Evolutionary conservation across 78 protist genomes (phyloP), one percentile per base, ranked within the genome.

Genomic region (Dictyostelium firmibasis): DNA sequence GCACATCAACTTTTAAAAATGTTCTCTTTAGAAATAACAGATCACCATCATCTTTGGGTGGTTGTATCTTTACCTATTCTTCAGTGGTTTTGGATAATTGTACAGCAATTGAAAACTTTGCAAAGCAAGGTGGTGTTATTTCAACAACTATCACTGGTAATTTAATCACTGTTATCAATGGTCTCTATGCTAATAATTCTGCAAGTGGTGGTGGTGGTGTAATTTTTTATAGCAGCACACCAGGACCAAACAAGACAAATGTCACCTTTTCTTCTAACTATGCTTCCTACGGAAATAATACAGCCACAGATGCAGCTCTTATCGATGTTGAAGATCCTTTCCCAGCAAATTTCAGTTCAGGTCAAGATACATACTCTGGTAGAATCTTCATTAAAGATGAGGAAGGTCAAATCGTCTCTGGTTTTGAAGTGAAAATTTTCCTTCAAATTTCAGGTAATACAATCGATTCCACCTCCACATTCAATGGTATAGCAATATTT

Each of bases 171-270:
- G 33, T 72, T 16, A 7, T 33, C 18, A 44, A 44, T 16, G 79
- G 79, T 72, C 0, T 14, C 23, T 72, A 72, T 33, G 1, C 10
- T 3, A 18, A 20, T 33, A 72, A 72, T 72, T 31, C 38, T 33
- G 79, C 79, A 72, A 33, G 25, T 33, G 79, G 79, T 20, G 79
- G 79, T 77, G 83, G 60, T 23, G 83, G 83, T 77, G 50, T 77
- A 18, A n/a, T 77, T n/a, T 77, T 41, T 23, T 77, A 77, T 41
- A 41, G 41, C 41, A 47, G 62, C 41, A 10, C 18, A 41, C 43
- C 16, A n/a, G 53, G 53, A 14, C 27, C n/a, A 10, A 77, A 23
- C 1, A 23, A 13, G 0, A 77, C 38, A 2, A 41, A 41, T 77
- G 25, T 53, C 6, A 77, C 8, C 41, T 77, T 43, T 8, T 41